These are phyloP conservation scores for Rasamsonia emersonii DNA, from an alignment of 2,329 filamentous ascomycete genomes.

Conservation along the genomic window DNA sequence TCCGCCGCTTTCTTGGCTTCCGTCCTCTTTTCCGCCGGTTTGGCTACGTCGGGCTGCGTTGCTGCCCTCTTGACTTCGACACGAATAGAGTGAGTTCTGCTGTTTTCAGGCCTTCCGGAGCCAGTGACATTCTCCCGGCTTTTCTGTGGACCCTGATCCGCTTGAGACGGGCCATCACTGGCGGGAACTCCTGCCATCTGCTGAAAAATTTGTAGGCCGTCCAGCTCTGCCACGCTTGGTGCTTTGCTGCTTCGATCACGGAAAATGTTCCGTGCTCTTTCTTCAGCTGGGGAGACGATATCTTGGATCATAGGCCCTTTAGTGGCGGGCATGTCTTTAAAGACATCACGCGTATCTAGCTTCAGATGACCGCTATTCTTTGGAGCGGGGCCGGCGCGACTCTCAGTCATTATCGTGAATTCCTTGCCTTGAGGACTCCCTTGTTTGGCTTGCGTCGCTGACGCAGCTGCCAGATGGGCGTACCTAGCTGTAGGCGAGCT, in stretches of 20 bases:
- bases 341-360: slow-evolving; percentile 1
- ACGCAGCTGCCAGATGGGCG: no score
- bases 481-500: neutral
- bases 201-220: slow-evolving; percentile 24
- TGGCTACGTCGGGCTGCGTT: no score
- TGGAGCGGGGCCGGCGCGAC: neutral
- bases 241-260: slow-evolving; percentile 9
- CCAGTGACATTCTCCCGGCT: neutral
- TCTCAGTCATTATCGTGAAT: neutral
- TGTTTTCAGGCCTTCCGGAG: neutral
- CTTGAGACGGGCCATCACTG: slow-evolving; percentile 6
- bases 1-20: slow-evolving; percentile 6
- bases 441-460: no score
- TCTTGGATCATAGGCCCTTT: slow-evolving; percentile 4
- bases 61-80: slow-evolving; percentile 9
- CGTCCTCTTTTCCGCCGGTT: slow-evolving; percentile 3
- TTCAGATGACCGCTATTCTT: neutral
- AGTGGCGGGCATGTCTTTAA: slow-evolving; percentile 3
- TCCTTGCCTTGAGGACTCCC: no score
- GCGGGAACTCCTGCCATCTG: slow-evolving; percentile 6
- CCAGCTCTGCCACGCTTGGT: slow-evolving; percentile 26
- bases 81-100: slow-evolving; percentile 7
- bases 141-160: slow-evolving; percentile 10
- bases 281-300: slow-evolving; percentile 3
- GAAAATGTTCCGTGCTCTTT: slow-evolving; percentile 5